Base-by-base conservation (phyloP, 2,329 filamentous ascomycete species). In the Hypoxylon sp. region DNA sequence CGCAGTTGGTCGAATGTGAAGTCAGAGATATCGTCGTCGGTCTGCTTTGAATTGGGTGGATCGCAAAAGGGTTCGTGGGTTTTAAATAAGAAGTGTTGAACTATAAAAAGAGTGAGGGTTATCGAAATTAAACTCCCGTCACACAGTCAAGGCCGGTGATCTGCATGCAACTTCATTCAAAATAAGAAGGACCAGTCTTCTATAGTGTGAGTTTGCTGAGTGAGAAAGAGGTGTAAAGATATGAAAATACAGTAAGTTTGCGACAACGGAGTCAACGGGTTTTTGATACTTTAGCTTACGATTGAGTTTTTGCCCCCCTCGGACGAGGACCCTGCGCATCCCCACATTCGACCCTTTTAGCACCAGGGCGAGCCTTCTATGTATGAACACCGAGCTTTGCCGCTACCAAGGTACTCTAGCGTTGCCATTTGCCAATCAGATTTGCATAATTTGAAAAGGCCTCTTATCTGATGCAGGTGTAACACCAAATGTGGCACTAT, bases 401-500 rank as follows among this genome's bases (percentile, higher is more conserved):
- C 69, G 60, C 42, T 53, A 46, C 58, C 46, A 26, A 44, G 52
- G 42, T 55, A 46, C 29, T 48, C 17, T 24, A n/a, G 24, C 42
- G 35, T 48, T 9, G 44, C 60, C 56, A 69, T 71, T 67, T 50
- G 35, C 69, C 69, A 71, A 71, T 71, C 47, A 71, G 37, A 65
- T 53, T 13, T 29, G 29, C 39, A 67, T 26, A 59, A 69, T 71
- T 71, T 59, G 69, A 59, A 69, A 71, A 68, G 39, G 17, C 5
- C 56, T 57, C 53, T 55, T 59, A 68, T 68, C 56, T 50, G 51
- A 70, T 60, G 53, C 53, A 58, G 9, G 58, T 70, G 55, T 56
- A 63, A 69, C 57, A 47, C 53, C 44, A 56, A 47, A 29, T 26
- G 29, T 56, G 51, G 39, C 62, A 55, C 54, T 65, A 58, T 53